phyloP scores from a whole-genome alignment of 257 asterid species.

The Hygrophila difformis region DNA sequence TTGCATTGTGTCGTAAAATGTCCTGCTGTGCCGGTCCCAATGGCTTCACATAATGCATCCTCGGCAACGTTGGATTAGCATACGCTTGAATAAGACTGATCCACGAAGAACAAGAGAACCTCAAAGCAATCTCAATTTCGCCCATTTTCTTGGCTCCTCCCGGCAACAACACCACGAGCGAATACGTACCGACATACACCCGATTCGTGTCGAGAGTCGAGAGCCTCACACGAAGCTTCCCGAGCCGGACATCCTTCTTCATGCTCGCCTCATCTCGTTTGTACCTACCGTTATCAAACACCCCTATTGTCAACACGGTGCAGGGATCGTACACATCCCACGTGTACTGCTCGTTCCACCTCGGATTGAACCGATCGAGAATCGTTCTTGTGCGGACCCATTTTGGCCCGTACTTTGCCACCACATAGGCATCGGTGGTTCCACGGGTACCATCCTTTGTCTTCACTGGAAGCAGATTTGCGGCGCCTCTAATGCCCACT shows the following conservation, averaged over 20 bases:
- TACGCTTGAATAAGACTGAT: constrained; percentile 68
- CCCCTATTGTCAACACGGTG: constrained; percentile 75
- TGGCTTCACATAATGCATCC: constrained; percentile 88
- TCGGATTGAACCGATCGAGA: constrained; percentile 71
- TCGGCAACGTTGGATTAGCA: constrained; percentile 64
- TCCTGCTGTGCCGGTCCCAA: constrained; percentile 84
- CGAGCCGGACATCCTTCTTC: constrained; percentile 63
- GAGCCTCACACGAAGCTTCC: constrained; percentile 73
- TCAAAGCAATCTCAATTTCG: constrained; percentile 63
- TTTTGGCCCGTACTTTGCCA: constrained; percentile 85
- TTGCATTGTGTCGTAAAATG: constrained; percentile 61
- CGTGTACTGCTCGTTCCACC: constrained; percentile 90
- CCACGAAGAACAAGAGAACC: constrained; percentile 81
- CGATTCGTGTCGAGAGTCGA: constrained; percentile 78
- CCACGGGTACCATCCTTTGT: constrained; percentile 79
- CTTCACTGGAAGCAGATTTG: constrained; percentile 71
- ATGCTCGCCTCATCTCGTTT: constrained; percentile 32
- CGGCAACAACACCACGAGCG: constrained; percentile 57
- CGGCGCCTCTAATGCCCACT: constrained; percentile 78
- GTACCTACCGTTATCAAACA: constrained; percentile 82
- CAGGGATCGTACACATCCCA: constrained; percentile 96
- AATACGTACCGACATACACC: constrained; percentile 58
- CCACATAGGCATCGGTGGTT: constrained; percentile 79
- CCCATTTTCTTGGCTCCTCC: constrained; percentile 89
- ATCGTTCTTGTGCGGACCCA: constrained; percentile 84